Evolutionary conservation across 1,284 basidiomycete genomes (phyloP).

Genomic region (Cystobasidium slooffiae): DNA sequence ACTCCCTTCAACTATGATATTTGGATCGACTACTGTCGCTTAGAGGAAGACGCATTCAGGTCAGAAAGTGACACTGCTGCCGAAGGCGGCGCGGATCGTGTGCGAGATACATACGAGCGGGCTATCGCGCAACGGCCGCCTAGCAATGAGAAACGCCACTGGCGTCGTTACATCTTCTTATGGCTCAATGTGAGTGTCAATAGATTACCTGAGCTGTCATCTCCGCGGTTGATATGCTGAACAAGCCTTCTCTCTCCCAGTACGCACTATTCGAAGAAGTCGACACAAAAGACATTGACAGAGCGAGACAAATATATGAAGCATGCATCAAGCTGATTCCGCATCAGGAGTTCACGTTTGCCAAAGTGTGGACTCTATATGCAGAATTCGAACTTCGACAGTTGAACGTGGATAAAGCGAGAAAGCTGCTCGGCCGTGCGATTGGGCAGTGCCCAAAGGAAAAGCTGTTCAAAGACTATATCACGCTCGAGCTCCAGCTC

Average conservation of each 20-base stretch:
- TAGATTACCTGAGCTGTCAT: slow-evolving; percentile 50
- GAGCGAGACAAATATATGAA: slow-evolving; percentile 88
- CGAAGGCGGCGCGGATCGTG: slow-evolving; percentile 67
- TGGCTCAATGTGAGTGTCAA: slow-evolving; percentile 45
- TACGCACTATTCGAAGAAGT: slow-evolving; percentile 98
- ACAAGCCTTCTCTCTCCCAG: slow-evolving; percentile 62
- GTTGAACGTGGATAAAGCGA: slow-evolving; percentile 78
- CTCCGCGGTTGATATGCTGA: not conserved
- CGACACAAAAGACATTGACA: slow-evolving; percentile 84
- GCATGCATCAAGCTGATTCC: slow-evolving; percentile 87
- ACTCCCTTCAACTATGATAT: slow-evolving; percentile 93
- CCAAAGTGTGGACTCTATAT: slow-evolving; percentile 89
- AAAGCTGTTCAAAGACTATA: slow-evolving; percentile 88
- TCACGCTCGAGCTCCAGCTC: slow-evolving; percentile 79
- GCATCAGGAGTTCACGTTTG: slow-evolving; percentile 95
- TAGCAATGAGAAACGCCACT: slow-evolving; percentile 82
- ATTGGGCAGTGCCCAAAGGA: slow-evolving; percentile 98
- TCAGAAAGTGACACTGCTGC: slow-evolving; percentile 66
- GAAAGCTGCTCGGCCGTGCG: slow-evolving; percentile 85
- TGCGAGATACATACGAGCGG: slow-evolving; percentile 92
- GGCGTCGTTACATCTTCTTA: slow-evolving; percentile 90
- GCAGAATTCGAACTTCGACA: slow-evolving; percentile 90
- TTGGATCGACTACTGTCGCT: slow-evolving; percentile 94
- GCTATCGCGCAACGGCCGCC: slow-evolving; percentile 96
- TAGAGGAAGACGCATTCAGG: slow-evolving; percentile 83